Conservation (phyloP, 2,329 filamentous ascomycete species). For the Cytospora paraplurivora region DNA sequence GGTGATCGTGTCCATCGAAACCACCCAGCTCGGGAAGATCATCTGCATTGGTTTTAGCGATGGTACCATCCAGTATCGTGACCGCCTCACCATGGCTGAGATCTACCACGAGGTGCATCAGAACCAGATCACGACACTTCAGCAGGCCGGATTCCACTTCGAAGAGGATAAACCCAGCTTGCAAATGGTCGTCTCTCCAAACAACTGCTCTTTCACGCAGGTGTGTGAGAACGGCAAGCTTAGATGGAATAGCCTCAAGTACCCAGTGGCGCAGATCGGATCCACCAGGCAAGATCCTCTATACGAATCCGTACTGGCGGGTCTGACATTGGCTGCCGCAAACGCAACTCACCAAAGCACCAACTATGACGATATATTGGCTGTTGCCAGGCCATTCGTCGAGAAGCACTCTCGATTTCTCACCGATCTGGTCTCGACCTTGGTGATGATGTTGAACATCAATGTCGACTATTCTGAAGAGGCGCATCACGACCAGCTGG, state of each 20-base stretch:
- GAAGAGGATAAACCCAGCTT: conserved; percentile 64
- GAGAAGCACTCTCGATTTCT: conserved; percentile 54
- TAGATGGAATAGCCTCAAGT: conserved; percentile 59
- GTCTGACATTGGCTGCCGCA: conserved; percentile 57
- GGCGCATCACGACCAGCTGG: conserved; percentile 67
- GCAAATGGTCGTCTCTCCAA: conserved; percentile 64
- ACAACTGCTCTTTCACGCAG: conserved; percentile 59
- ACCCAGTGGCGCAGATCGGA: conserved; percentile 51
- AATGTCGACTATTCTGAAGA: conserved; percentile 83
- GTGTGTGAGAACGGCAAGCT: conserved; percentile 60
- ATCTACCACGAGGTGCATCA: conserved; percentile 66
- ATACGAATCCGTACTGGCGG: conserved; percentile 62
- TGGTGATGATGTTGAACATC: conserved; percentile 70
- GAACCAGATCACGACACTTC: conserved; percentile 67
- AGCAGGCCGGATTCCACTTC: conserved; percentile 79
- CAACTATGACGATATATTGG: conserved; percentile 72
- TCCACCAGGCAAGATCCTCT: conserved; percentile 50
- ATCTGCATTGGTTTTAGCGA: conserved; percentile 77
- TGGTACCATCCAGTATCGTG: conserved; percentile 77
- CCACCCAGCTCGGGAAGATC: conserved; percentile 70
- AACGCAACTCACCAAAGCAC: conserved; percentile 48
- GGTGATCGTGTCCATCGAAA: conserved; percentile 67
- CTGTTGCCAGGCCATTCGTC: conserved; percentile 59
- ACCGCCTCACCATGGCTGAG: conserved; percentile 71
- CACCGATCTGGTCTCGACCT: conserved; percentile 64